A percentile compares a stretch with the other conserved stretches of the same genome.
phyloP scores from a whole-genome alignment of 2,329 filamentous ascomycete genomes.

The Pseudogymnoascus sp. region DNA sequence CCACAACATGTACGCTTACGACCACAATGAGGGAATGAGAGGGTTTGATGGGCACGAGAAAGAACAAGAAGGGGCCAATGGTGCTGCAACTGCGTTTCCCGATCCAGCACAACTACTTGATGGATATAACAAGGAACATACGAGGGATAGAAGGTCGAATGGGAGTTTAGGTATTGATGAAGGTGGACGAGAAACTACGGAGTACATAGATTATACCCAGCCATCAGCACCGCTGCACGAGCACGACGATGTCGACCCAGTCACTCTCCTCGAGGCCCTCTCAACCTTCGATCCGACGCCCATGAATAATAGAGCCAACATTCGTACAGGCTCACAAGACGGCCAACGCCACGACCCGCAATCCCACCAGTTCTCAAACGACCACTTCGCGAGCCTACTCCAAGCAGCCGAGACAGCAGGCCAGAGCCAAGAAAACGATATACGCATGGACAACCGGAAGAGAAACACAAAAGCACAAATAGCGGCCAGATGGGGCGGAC shows the following conservation, averaged over 20 bases:
- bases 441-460: background rate
- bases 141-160: background rate
- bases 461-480: constrained; percentile 6
- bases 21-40: constrained; percentile 1
- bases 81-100: constrained; percentile 8
- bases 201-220: background rate
- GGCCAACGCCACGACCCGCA: background rate
- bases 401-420: constrained; percentile 22
- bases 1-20: constrained; percentile 10
- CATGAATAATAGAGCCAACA: constrained; percentile 6
- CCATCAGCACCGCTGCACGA: background rate
- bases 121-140: constrained; percentile 6
- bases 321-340: background rate
- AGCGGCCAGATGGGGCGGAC: background rate
- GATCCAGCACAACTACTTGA: constrained; percentile 6
- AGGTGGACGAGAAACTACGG: background rate
- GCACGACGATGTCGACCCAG: constrained; percentile 15
- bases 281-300: constrained; percentile 17
- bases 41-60: constrained; percentile 9
- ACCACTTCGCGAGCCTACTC: constrained; percentile 22
- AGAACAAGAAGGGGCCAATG: background rate
- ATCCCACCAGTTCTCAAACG: constrained; percentile 13
- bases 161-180: background rate
- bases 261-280: constrained; percentile 21
- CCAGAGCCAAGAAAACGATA: constrained; percentile 1